A percentile compares a stretch with the other conserved stretches of the same genome.
These are phyloP conservation scores for Cladorrhinum sp. DNA, from an alignment of 2,329 filamentous ascomycete genomes.

Conservation along the genomic window DNA sequence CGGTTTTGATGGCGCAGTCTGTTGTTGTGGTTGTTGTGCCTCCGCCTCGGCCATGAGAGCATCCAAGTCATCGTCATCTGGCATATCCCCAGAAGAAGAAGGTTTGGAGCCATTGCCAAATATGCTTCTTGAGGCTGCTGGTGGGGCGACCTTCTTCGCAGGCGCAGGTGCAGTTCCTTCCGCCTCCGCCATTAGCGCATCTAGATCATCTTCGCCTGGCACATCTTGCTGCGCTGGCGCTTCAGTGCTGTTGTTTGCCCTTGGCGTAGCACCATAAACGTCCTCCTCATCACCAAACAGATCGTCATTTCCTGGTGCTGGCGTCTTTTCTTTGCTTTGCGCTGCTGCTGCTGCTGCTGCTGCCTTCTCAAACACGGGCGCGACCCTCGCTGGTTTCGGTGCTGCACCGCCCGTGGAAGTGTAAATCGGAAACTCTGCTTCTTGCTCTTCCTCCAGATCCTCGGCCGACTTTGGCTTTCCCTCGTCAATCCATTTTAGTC, in stretches of 20 bases:
- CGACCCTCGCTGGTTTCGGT: slow-evolving; percentile 34
- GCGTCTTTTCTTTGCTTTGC: slow-evolving; percentile 26
- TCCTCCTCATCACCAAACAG: slow-evolving; percentile 49
- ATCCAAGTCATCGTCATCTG: slow-evolving; percentile 36
- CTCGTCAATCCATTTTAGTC: slow-evolving; percentile 83
- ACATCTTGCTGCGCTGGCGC: too few relatives aligned
- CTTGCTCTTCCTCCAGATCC: slow-evolving; percentile 33
- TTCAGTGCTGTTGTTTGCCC: not conserved
- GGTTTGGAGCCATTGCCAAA: not conserved
- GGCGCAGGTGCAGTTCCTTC: slow-evolving; percentile 6
- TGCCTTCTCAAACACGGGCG: slow-evolving; percentile 38
- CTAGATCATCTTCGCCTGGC: slow-evolving; percentile 35
- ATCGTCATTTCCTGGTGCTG: slow-evolving; percentile 36
- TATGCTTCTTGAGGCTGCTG: not conserved
- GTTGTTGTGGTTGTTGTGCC: too few relatives aligned
- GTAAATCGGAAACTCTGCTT: slow-evolving; percentile 30
- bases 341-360: too few relatives aligned
- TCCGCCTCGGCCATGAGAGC: slow-evolving; percentile 36
- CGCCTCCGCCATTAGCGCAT: slow-evolving; percentile 36
- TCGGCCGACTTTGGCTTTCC: slow-evolving; percentile 50
- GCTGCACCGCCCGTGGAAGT: slow-evolving; percentile 19
- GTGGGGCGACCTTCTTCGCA: not conserved
- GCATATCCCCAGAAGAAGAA: slow-evolving; percentile 11
- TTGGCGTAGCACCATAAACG: slow-evolving; percentile 56
- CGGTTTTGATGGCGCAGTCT: slow-evolving; percentile 20